Evolutionary conservation across 176 grass and related monocot genomes (phyloP).

Genomic region (Hordeum marinum): DNA sequence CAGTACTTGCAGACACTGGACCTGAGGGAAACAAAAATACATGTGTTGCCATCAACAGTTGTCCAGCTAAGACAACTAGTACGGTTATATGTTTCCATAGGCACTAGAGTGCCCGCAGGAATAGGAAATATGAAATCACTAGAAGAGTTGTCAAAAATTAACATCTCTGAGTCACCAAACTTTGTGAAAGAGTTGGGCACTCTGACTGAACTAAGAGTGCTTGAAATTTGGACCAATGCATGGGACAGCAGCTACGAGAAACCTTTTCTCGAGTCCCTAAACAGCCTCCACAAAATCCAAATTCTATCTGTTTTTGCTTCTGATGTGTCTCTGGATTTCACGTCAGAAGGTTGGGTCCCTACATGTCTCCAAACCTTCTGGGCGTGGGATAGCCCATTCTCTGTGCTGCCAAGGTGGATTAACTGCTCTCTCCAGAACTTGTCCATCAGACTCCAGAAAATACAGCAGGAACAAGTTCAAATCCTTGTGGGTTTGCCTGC

Average conservation of each 20-base stretch:
- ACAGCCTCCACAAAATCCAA: background rate
- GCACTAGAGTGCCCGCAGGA: background rate
- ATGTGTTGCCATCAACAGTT: background rate
- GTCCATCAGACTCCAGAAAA: no score
- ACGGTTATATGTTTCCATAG: background rate
- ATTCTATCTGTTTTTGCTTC: background rate
- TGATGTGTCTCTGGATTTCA: background rate
- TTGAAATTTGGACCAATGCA: background rate
- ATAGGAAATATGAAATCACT: background rate
- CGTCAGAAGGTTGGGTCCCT: background rate
- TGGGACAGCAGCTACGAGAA: background rate
- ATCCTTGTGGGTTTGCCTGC: no score
- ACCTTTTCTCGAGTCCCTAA: background rate
- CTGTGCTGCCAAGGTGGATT: background rate
- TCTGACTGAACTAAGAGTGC: background rate
- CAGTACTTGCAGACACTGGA: background rate
- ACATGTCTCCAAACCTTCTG: background rate
- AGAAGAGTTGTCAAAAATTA: background rate
- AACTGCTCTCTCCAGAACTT: background rate
- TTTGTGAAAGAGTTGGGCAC: background rate
- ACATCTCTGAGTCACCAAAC: background rate
- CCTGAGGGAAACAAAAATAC: background rate
- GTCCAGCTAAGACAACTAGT: background rate
- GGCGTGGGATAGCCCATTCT: background rate
- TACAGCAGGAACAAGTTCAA: no score